Evolutionary conservation across 176 grass and related monocot genomes (phyloP).

Genomic region (Triticum dicoccoides): DNA sequence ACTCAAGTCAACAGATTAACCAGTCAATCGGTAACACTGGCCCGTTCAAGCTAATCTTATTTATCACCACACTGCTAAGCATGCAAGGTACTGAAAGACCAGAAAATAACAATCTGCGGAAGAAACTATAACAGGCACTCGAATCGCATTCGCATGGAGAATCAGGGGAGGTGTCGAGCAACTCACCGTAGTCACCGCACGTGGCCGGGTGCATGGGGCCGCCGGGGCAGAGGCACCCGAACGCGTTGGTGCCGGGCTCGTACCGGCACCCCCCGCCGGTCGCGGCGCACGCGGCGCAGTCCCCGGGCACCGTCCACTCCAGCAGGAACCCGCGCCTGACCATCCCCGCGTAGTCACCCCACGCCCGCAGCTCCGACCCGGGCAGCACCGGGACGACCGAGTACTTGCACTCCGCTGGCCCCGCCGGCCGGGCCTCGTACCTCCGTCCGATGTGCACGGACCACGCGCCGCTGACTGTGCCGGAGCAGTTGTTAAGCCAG

Average conservation of each 20-base stretch:
- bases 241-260: not conserved
- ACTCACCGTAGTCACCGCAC: conserved; percentile 44
- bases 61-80: not conserved
- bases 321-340: conserved; percentile 18
- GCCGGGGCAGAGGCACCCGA: conserved; percentile 36
- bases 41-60: not conserved
- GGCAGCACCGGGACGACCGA: conserved; percentile 33
- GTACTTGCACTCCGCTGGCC: not conserved
- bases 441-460: not conserved
- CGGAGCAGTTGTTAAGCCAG: not conserved
- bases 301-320: conserved; percentile 32
- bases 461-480: not conserved
- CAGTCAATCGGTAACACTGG: not conserved
- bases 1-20: too few species aligned
- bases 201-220: conserved; percentile 2
- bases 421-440: not conserved
- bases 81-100: not conserved
- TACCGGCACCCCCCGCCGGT: conserved; percentile 25
- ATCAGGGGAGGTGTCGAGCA: not conserved
- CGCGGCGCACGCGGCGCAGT: conserved; percentile 21
- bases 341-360: not conserved
- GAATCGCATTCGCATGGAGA: not conserved
- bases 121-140: not conserved
- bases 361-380: conserved; percentile 9
- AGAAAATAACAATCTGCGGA: not conserved